phyloP scores from a whole-genome alignment of 352 stramenopile species.

The Globisporangium radiosum region DNA sequence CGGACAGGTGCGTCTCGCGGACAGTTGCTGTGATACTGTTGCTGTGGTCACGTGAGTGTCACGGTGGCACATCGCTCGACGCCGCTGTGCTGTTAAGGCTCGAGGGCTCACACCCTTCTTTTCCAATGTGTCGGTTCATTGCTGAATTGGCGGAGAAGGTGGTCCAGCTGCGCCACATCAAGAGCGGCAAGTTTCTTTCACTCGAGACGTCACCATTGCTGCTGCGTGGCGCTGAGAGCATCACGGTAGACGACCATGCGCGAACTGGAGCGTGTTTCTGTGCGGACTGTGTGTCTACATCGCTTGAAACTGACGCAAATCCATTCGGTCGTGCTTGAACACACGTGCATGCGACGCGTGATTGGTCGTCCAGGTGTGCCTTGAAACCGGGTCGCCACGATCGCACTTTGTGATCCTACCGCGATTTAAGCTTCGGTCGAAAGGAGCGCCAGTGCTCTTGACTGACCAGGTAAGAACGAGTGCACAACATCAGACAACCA shows the following conservation, averaged over 20 bases:
- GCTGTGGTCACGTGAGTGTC: too few species aligned
- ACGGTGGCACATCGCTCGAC: too few species aligned
- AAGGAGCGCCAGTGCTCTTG: conserved; percentile 52
- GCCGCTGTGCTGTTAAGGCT: too few species aligned
- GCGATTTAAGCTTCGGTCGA: conserved; percentile 59
- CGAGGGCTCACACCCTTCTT: too few species aligned
- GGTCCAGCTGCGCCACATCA: conserved; percentile 56
- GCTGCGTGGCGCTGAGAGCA: conserved; percentile 46
- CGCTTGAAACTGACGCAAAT: too few species aligned
- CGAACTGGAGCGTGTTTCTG: neutral
- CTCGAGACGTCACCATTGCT: conserved; percentile 35
- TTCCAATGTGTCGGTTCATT: neutral
- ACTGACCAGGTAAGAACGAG: conserved; percentile 43
- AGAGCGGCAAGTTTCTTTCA: conserved; percentile 53
- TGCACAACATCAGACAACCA: too few species aligned
- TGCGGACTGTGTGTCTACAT: too few species aligned
- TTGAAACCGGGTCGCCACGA: conserved; percentile 35
- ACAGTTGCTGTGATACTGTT: too few species aligned
- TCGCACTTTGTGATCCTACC: conserved; percentile 50
- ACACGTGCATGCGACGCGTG: too few species aligned
- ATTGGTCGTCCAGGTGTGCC: conserved; percentile 26
- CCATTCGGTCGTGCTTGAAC: too few species aligned
- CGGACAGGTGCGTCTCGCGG: conserved; percentile 32
- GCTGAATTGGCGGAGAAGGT: conserved; percentile 17
- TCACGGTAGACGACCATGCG: conserved; percentile 21